Evolutionary conservation across 2,329 filamentous ascomycete genomes (phyloP), one percentile per base, ranked within the genome.

Genomic region (Fusarium brachygibbosum): DNA sequence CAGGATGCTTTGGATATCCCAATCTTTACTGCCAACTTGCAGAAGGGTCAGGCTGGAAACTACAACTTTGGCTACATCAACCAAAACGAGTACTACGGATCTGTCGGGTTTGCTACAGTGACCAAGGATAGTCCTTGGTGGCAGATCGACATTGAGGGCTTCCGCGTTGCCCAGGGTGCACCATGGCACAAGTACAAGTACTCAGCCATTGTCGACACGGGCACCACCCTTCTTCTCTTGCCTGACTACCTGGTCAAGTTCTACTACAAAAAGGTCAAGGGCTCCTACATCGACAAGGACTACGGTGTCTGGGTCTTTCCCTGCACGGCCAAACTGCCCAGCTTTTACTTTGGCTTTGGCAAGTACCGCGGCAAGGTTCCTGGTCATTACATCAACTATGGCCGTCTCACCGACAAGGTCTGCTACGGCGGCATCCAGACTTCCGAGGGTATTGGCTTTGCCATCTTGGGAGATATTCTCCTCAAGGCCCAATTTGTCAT

Each of bases 121-220:
- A 82, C 86, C 74, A 82, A 69, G 66, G 76, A 77, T 45, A 79
- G 87, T 23, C 87, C 88, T 6, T 91, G 86, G 81, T 92, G 90
- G 90, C 79, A 84, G 59, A 86, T 92, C 76, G 84, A 80, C 21
- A 80, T 86, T 13, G 80, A 81, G 25, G 87, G 85, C 21, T 90
- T 88, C 79, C 80, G 80, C 38, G 75, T 90, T 53, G 89, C 87
- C 35, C 45, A 32, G 0, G 66, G 66, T 2, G 54, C 56, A 5
- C 31, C 44, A 0, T 76, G 69, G 56, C 48, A 61, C 13, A 44
- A 60, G 7, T 52, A 74, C 19, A 63, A 86, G 8, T 82, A 82
- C 25, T 80, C 81, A 0, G 85, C 83, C 70, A 91, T 93, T 76
- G 87, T 88, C 73, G 90, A 93, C 80, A 93, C 90, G 3, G 91